Base-by-base conservation (phyloP, 768 basidiomycete genomes). In the Cyathus striatus region DNA sequence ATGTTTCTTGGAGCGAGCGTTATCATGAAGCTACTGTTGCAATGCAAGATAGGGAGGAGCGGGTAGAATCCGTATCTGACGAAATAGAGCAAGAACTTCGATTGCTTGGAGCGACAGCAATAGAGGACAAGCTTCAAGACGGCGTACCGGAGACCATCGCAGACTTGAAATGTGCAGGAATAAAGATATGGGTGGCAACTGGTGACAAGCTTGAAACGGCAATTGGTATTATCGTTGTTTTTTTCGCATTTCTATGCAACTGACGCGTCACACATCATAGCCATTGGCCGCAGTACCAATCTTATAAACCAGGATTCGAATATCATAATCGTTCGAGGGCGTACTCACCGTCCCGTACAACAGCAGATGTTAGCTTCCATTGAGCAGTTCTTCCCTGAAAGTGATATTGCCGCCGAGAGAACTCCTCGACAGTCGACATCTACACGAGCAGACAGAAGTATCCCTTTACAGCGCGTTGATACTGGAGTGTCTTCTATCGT, bases 121-220 rank as follows among this genome's bases (percentile, higher is more conserved):
- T 99, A 49, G 96, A 99, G 64, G 96, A 99, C 63, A 80, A 83
- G 38, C 66, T 99, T 14, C 96, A 99, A 63, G 96, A 98, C 55
- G 96, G 96, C 36, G 96, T 98, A 1, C 95, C 96, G 3, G 94
- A 98, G 58, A 78, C 94, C 2, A 98, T 98, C 51, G 90, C 88
- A 1, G 93, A 98, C 56, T 72, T 99, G n/a, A 98, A 97, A 65
- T 72, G 80, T 12, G 95, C 96, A 2, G 96, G 96, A 0, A 97
- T 98, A 68, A 98, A 97, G 66, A 67, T 99, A 42, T 99, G 96
- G 96, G 96, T 99, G 22, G 90, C 92, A 6, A 99, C 96, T 1
- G 96, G 96, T 22, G 96, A 99, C 68, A 99, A 99, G 65, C 75
- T 98, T 13, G 95, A 97, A 63, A 97, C 95, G 37, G 93, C 94